These are phyloP conservation scores for Mucuna pruriens DNA, from an alignment of 306 rosid species.

Conservation along the genomic window DNA sequence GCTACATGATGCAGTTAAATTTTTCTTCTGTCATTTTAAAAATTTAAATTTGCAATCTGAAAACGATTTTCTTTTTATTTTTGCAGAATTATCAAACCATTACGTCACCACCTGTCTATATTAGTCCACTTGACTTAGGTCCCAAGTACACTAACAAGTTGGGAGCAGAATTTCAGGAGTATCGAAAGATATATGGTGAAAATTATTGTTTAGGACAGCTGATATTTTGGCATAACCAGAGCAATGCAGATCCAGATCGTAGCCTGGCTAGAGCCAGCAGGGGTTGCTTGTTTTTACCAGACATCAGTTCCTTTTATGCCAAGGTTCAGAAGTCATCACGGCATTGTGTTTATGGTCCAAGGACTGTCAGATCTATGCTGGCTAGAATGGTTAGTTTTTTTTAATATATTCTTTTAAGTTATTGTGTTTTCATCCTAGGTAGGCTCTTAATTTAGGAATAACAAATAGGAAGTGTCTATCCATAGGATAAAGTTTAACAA, in stretches of 20 bases:
- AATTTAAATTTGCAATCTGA: conserved; percentile 17
- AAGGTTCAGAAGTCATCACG: conserved; percentile 83
- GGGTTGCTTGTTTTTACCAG: conserved; percentile 94
- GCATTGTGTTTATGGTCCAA: conserved; percentile 92
- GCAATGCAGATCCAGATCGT: conserved; percentile 79
- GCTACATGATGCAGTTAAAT: background rate
- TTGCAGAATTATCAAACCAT: conserved; percentile 78
- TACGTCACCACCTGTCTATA: conserved; percentile 97
- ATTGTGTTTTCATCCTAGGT: background rate
- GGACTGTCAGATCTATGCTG: conserved; percentile 85
- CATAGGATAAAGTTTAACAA: conserved; percentile 18
- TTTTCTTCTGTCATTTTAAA: conserved; percentile 5
- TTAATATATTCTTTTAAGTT: background rate
- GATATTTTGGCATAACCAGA: conserved; percentile 95
- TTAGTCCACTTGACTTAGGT: conserved; percentile 98
- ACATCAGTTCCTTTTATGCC: conserved; percentile 86
- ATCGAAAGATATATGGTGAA: conserved; percentile 82
- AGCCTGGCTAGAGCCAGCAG: conserved; percentile 72
- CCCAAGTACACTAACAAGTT: conserved; percentile 81
- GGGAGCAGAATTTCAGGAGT: conserved; percentile 87
- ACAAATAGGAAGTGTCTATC: conserved; percentile 3
- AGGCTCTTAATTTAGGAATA: background rate
- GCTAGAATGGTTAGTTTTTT: conserved; percentile 82
- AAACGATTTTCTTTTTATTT: conserved; percentile 10
- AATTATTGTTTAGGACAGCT: conserved; percentile 98